Evolutionary conservation across 148 eudicot species (phyloP).

Genomic region (Amaranthus hypochondriacus): DNA sequence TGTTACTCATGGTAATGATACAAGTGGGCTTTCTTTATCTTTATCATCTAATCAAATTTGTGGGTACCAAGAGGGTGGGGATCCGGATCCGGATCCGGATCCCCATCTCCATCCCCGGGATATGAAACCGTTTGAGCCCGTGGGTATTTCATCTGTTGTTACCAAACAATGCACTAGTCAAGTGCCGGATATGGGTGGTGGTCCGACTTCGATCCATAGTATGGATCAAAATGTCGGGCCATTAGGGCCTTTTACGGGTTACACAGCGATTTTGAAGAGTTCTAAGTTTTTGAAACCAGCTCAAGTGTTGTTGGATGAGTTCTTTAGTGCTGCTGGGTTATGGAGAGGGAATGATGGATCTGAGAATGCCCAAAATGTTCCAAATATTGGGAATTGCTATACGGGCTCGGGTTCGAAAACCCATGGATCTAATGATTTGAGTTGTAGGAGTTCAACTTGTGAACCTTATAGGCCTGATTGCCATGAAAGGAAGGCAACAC

Average conservation of each 20-base stretch:
- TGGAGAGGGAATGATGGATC: conserved; percentile 15
- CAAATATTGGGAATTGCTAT: not conserved
- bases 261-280: conserved; percentile 62
- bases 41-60: conserved; percentile 23
- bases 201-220: conserved; percentile 20
- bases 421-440: conserved; percentile 4
- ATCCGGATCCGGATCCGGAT: too few relatives aligned
- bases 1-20: not conserved
- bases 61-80: not conserved
- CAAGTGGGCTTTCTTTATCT: conserved; percentile 13
- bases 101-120: not conserved
- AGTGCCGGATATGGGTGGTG: conserved; percentile 29
- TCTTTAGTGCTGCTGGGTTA: conserved; percentile 23
- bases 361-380: conserved; percentile 6
- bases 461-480: conserved; percentile 25
- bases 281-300: conserved; percentile 83
- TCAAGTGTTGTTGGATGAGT: conserved; percentile 62
- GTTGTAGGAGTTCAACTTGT: conserved; percentile 5
- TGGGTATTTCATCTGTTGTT: conserved; percentile 15
- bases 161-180: conserved; percentile 13
- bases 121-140: conserved; percentile 24
- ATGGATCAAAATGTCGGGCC: conserved; percentile 30
- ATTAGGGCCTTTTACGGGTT: conserved; percentile 83
- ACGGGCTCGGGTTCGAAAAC: not conserved
- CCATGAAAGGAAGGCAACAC: conserved; percentile 29